These are phyloP conservation scores for Rhizomucor miehei DNA, from an alignment of 371 early-diverging fungal species.

Conservation along the genomic window DNA sequence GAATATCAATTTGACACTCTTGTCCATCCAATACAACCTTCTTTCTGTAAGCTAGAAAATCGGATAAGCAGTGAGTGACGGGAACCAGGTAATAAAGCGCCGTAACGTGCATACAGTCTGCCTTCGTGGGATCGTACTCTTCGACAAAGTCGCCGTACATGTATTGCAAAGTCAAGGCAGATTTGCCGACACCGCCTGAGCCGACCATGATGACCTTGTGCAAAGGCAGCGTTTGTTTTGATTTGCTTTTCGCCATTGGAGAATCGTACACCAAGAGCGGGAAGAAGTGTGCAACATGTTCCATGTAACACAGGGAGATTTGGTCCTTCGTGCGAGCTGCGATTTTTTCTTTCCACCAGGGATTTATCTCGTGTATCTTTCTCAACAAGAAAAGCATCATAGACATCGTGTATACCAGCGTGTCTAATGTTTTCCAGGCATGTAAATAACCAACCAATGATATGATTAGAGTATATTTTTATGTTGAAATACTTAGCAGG, in stretches of 20 bases:
- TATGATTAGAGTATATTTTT: too few species aligned
- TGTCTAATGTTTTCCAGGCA: too few species aligned
- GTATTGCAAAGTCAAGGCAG: conserved; percentile 83
- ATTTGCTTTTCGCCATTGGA: conserved; percentile 31
- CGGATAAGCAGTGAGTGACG: neutral
- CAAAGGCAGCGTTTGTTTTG: conserved; percentile 59
- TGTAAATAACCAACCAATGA: too few species aligned
- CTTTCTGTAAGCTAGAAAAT: conserved; percentile 59
- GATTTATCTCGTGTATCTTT: too few species aligned
- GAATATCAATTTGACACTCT: conserved; percentile 87
- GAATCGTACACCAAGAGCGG: neutral
- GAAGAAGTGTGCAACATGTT: too few species aligned
- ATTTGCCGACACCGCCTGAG: conserved; percentile 89
- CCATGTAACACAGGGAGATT: too few species aligned
- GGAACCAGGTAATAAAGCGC: neutral
- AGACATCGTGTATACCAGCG: too few species aligned
- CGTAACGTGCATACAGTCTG: conserved; percentile 51
- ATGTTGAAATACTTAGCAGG: too few species aligned
- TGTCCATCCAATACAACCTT: conserved; percentile 64
- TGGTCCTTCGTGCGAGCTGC: too few species aligned
- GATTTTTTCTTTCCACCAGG: too few species aligned
- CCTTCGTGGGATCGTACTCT: conserved; percentile 92
- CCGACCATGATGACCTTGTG: conserved; percentile 91
- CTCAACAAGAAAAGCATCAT: too few species aligned
- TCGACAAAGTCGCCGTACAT: conserved; percentile 92